Conservation (phyloP, 2,329 filamentous ascomycete genomes). For the Colletotrichum neosansevieriae region DNA sequence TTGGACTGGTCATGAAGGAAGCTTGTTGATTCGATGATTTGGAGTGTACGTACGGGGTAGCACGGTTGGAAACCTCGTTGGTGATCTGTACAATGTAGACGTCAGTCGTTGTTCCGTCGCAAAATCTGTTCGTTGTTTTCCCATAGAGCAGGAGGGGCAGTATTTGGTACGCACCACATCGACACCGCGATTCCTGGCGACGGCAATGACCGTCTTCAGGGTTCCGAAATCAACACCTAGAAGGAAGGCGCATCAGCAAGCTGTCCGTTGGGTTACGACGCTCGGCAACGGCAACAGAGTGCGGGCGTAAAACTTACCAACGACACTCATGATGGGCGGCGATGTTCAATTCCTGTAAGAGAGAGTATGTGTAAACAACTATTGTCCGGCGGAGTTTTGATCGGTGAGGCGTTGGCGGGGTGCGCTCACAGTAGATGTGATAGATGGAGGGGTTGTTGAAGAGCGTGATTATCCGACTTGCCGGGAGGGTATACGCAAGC, state of each 20-base stretch:
- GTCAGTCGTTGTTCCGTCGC: slow-evolving; percentile 37
- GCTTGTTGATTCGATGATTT: slow-evolving; percentile 22
- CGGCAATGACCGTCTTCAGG: slow-evolving; percentile 96
- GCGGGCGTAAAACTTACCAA: slow-evolving; percentile 56
- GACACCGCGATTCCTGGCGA: slow-evolving; percentile 97
- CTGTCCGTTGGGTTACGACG: background rate
- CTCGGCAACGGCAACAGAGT: slow-evolving; percentile 4
- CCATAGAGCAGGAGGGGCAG: slow-evolving; percentile 26
- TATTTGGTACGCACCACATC: slow-evolving; percentile 84
- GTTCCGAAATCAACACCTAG: slow-evolving; percentile 93
- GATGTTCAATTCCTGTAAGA: slow-evolving; percentile 30
- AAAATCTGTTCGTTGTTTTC: slow-evolving; percentile 3
- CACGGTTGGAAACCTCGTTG: slow-evolving; percentile 99
- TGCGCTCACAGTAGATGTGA: slow-evolving; percentile 34
- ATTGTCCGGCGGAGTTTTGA: slow-evolving; percentile 14
- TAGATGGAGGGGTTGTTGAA: slow-evolving; percentile 5
- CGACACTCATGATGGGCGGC: slow-evolving; percentile 65
- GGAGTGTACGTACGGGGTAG: slow-evolving; percentile 85
- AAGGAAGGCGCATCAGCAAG: slow-evolving; percentile 39
- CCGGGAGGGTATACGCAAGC: slow-evolving; percentile 35
- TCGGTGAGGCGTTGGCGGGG: slow-evolving; percentile 28
- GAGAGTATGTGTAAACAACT: slow-evolving; percentile 33
- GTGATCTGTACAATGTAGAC: slow-evolving; percentile 75
- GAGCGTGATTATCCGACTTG: slow-evolving; percentile 35
- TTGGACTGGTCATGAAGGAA: slow-evolving; percentile 38